phyloP scores from a whole-genome alignment of 768 basidiomycete genomes.

The Leucosporidium scottii region DNA sequence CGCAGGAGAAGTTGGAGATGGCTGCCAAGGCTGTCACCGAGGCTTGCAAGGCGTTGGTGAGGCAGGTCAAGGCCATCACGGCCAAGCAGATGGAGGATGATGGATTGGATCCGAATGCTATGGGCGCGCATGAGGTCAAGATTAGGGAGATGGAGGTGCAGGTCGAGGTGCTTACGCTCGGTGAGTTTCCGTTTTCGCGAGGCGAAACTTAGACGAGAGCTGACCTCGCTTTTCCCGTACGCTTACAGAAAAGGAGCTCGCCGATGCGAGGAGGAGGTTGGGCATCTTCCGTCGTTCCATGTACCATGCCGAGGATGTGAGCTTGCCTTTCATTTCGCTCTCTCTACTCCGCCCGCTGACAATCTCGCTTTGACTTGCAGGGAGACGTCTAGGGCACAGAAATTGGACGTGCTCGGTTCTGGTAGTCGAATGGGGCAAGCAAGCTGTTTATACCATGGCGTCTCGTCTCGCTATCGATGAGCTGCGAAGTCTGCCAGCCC shows the following conservation, averaged over 20 bases:
- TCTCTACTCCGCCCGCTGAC: no score
- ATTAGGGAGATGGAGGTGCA: conserved; percentile 97
- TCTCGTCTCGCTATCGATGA: no score
- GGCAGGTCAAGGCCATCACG: conserved; percentile 91
- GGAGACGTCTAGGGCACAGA: no score
- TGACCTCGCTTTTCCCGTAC: no score
- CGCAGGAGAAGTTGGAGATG: conserved; percentile 88
- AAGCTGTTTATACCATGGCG: no score
- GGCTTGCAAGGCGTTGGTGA: conserved; percentile 91
- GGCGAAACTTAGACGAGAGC: no score
- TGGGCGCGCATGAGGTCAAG: conserved; percentile 94
- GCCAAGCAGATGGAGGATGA: conserved; percentile 65
- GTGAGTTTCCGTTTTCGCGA: no score
- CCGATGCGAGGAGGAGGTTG: conserved; percentile 45
- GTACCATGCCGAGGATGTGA: conserved; percentile 23
- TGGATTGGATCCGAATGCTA: conserved; percentile 75
- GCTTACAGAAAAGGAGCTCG: conserved; percentile 67
- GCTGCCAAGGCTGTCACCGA: conserved; percentile 97
- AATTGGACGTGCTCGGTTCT: no score
- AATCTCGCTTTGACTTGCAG: no score
- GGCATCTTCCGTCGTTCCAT: conserved; percentile 32
- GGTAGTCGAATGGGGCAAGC: no score
- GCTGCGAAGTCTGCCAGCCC: no score
- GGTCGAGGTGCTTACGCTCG: conserved; percentile 92
- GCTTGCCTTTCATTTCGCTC: no score